Base-by-base conservation (phyloP, 1,284 basidiomycete genomes). In the Fomitopsis pinicola region DNA sequence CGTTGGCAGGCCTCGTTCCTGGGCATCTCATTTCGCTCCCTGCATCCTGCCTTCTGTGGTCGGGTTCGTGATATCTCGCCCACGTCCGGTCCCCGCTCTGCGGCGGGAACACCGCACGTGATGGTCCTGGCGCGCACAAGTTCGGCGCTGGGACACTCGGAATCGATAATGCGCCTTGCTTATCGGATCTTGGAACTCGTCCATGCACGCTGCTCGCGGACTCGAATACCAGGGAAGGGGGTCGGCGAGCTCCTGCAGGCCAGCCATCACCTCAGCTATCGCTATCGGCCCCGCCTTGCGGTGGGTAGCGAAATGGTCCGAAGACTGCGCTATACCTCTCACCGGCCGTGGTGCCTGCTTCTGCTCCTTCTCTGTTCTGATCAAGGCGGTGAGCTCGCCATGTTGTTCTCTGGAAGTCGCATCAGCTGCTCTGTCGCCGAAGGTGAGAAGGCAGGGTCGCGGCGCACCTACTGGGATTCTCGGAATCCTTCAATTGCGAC, bases 101-200 rank as follows among this genome's bases (percentile, higher is more conserved):
- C 17, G 42, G 54, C 19, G 55, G 54, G 26, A 30, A 54, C 44
- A 54, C 15, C 45, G 46, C 58, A 62, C 61, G 61, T 62, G 59
- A 60, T 36, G 26, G 60, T 14, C 8, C 50, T 44, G 28, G 54
- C 45, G 45, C 52, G 44, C 28, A 53, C 38, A 36, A 55, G 38
- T 57, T 35, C 28, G 52, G 46, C 48, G 45, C 48, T 19, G 38
- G 8, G 26, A 26, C 12, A 17, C 55, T 57, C 58, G 60, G 58
- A 42, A 68, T 69, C 67, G 68, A 69, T 69, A 64, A 65, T 59
- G 22, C 57, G 56, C 62, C 59, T 66, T 66, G 63, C 61, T 65
- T 68, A 69, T 69, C 68, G 66, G 68, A 69, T 69, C 67, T 66
- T 63, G 57, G 63, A 62, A 45, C 59, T 62, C 63, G 62, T 62